Percentiles rank a stretch among this genome's conserved stretches.
These are phyloP conservation scores for Lactarius hengduanensis DNA, from an alignment of 768 basidiomycete species.

Conservation along the genomic window DNA sequence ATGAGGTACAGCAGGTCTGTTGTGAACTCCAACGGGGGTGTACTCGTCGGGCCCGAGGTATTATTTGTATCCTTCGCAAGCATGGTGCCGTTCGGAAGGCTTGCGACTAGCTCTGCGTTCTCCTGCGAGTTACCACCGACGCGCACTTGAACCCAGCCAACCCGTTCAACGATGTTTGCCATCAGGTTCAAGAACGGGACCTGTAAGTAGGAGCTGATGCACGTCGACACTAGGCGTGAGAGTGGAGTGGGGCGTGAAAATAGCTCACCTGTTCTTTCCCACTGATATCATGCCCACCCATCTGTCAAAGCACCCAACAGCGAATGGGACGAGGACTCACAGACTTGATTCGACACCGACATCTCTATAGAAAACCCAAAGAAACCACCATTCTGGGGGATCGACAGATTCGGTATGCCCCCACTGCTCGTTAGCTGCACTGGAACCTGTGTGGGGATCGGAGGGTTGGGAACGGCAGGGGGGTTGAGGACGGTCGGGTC, in stretches of 20 bases:
- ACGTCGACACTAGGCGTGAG: not conserved
- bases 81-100: constrained; percentile 48
- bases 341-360: constrained; percentile 65
- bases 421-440: constrained; percentile 40
- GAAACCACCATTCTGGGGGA: constrained; percentile 52
- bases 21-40: constrained; percentile 64
- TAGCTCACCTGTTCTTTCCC: constrained; percentile 42
- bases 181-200: constrained; percentile 77
- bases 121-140: constrained; percentile 85
- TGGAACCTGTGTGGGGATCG: constrained; percentile 44
- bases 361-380: constrained; percentile 77
- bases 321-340: constrained; percentile 41
- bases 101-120: constrained; percentile 48
- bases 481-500: constrained; percentile 50
- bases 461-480: constrained; percentile 50
- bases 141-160: constrained; percentile 59
- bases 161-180: constrained; percentile 61
- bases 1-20: constrained; percentile 66
- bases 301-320: not conserved
- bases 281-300: constrained; percentile 37
- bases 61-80: constrained; percentile 49
- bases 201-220: constrained; percentile 46
- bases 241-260: not conserved
- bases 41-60: constrained; percentile 54
- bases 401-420: constrained; percentile 38